These are phyloP conservation scores for Botryotinia narcissicola DNA, from an alignment of 2,329 filamentous ascomycete species.

Conservation along the genomic window DNA sequence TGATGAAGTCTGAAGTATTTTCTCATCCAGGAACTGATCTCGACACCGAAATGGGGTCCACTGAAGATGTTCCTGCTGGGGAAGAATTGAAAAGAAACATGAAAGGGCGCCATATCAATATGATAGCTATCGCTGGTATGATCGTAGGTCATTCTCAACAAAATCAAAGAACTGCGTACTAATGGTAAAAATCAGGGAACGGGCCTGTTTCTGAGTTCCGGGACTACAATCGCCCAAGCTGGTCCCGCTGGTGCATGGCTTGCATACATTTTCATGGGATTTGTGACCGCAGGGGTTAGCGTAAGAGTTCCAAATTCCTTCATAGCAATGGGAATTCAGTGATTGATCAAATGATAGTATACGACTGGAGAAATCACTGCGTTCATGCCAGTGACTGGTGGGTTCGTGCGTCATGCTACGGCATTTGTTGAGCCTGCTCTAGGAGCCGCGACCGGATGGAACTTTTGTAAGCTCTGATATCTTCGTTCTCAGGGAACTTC, in stretches of 20 bases:
- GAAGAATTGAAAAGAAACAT: constrained; percentile 47
- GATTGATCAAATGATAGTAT: background rate
- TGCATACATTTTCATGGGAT: constrained; percentile 45
- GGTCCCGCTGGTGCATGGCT: constrained; percentile 48
- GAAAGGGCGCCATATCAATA: constrained; percentile 44
- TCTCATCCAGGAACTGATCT: background rate
- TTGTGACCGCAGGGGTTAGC: constrained; percentile 50
- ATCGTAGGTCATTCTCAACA: constrained; percentile 54
- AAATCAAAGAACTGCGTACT: background rate
- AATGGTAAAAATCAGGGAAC: constrained; percentile 41
- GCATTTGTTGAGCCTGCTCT: constrained; percentile 43
- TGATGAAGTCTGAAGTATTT: constrained; percentile 7
- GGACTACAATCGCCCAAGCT: constrained; percentile 46
- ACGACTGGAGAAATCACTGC: constrained; percentile 32
- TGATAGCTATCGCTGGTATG: constrained; percentile 46
- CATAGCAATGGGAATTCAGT: background rate
- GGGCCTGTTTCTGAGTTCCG: constrained; percentile 53
- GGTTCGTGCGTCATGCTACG: constrained; percentile 40
- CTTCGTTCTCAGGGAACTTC: constrained; percentile 22
- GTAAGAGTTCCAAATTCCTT: constrained; percentile 31
- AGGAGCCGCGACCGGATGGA: constrained; percentile 39
- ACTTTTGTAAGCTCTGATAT: constrained; percentile 27
- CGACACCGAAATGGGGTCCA: constrained; percentile 15
- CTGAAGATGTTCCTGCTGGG: constrained; percentile 5
- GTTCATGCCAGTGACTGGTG: constrained; percentile 48